Evolutionary conservation across 352 stramenopile genomes (phyloP).

Genomic region (Stephanocyclus meneghinianus): DNA sequence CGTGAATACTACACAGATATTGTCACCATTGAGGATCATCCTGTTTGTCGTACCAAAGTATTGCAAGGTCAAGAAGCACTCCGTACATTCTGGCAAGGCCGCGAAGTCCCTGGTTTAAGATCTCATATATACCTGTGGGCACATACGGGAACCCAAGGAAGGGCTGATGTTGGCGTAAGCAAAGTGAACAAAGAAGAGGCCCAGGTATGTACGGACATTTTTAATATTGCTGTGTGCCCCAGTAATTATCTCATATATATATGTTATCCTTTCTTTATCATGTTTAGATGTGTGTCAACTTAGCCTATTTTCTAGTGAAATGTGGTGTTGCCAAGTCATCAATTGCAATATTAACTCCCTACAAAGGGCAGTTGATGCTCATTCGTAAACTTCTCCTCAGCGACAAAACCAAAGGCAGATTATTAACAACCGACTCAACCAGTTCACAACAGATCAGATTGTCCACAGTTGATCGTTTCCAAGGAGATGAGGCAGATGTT

Average conservation of each 20-base stretch:
- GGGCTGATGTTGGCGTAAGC: conserved; percentile 79
- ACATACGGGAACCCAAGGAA: conserved; percentile 73
- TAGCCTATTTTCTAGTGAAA: conserved; percentile 84
- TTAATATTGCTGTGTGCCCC: not conserved
- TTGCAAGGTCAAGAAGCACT: conserved; percentile 58
- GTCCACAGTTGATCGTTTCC: conserved; percentile 87
- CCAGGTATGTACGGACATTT: conserved; percentile 9
- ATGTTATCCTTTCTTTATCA: not conserved
- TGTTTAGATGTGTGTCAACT: conserved; percentile 81
- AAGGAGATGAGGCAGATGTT: conserved; percentile 88
- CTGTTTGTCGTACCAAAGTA: conserved; percentile 76
- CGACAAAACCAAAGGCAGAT: conserved; percentile 21
- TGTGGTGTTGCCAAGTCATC: conserved; percentile 83
- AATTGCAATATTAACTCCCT: conserved; percentile 88
- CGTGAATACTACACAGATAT: conserved; percentile 86
- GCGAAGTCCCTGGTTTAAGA: conserved; percentile 84
- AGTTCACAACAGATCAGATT: conserved; percentile 61
- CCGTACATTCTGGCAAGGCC: conserved; percentile 50
- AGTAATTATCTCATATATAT: not conserved
- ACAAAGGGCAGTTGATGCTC: conserved; percentile 88
- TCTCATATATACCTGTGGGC: conserved; percentile 88
- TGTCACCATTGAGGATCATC: conserved; percentile 85
- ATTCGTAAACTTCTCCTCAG: conserved; percentile 84
- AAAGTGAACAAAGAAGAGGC: conserved; percentile 84
- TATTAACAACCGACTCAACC: conserved; percentile 36